phyloP scores from a whole-genome alignment of 306 rosid species.

The Acacia acuminata region DNA sequence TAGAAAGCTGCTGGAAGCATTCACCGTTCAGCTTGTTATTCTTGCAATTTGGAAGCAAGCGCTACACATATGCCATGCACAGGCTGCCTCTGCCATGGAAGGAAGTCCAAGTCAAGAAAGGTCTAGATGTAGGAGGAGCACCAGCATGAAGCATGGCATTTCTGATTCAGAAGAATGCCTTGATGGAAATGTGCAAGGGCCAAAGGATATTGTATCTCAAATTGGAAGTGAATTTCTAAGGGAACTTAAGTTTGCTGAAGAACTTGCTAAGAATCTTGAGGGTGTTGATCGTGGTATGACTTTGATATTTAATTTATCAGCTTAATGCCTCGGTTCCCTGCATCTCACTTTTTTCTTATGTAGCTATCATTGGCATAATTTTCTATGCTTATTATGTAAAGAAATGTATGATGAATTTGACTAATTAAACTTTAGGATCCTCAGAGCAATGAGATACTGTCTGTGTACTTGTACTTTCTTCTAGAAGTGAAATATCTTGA shows the following conservation, averaged over 20 bases:
- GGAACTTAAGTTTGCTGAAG: constrained; percentile 89
- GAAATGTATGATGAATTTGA: constrained; percentile 12
- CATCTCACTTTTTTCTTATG: neutral
- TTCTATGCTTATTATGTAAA: constrained; percentile 7
- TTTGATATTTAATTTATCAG: constrained; percentile 29
- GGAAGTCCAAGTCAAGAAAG: constrained; percentile 91
- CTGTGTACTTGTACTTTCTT: neutral
- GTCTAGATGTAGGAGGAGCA: constrained; percentile 65
- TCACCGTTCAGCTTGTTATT: constrained; percentile 93
- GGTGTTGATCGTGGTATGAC: constrained; percentile 80
- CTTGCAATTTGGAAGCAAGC: constrained; percentile 99
- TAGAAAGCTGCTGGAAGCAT: constrained; percentile 84
- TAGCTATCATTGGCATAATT: constrained; percentile 11
- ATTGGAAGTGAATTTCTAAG: constrained; percentile 84
- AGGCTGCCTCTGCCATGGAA: constrained; percentile 98
- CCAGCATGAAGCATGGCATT: constrained; percentile 60
- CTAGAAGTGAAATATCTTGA: neutral
- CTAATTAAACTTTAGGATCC: constrained; percentile 12
- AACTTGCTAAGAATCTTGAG: constrained; percentile 83
- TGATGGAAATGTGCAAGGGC: constrained; percentile 51
- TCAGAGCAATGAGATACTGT: neutral
- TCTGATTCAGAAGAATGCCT: constrained; percentile 59
- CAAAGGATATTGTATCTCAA: constrained; percentile 59
- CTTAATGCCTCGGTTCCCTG: constrained; percentile 24
- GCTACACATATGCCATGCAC: constrained; percentile 94